Evolutionary conservation across 31 red algal species (phyloP), one percentile per base, ranked within the genome.

Genomic region (Odonthalia washingtoniensis): DNA sequence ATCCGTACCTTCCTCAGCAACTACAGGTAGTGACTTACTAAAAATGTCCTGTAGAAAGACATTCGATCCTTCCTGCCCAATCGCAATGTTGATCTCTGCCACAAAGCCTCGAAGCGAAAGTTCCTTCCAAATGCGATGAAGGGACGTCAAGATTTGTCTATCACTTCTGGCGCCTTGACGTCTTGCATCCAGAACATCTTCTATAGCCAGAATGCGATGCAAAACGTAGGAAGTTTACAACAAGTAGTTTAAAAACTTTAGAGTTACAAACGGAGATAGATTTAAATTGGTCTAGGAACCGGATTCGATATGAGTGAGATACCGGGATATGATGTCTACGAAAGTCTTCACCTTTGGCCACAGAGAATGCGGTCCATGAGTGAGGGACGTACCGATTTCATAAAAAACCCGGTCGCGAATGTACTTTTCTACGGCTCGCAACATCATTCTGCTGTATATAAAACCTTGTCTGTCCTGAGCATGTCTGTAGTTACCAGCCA

Each of bases 341-440:
- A 61, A 24, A 17, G 52, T 14, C 52, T 61, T 61, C 52, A 24
- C 52, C 24, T 61, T 61, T 24, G 52, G 52, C 52, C 52, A 61
- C 52, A 61, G 24, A 17, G 52, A 14, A 61, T 17, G 52, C 14
- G 14, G 52, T 61, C 24, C 52, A 61, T 14, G 52, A 17, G 52
- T 61, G 52, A 61, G 52, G 24, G 52, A 61, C 52, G 52, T 24
- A 61, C 52, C 52, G 52, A 17, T 61, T 61, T 61, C 52, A 61
- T 61, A 61, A 61, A 61, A 61, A 61, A 14, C 52, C 52, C 52
- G 52, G 14, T 61, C 24, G 14, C 24, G 52, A 61, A 61, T 61
- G 24, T 61, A 24, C 52, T 61, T 61, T 61, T 61, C 52, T 17
- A 61, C 52, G 14, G 52, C 52, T 14, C 52, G 52, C 52, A 14